phyloP scores from a whole-genome alignment of 306 rosid species.

The Medicago lupulina region DNA sequence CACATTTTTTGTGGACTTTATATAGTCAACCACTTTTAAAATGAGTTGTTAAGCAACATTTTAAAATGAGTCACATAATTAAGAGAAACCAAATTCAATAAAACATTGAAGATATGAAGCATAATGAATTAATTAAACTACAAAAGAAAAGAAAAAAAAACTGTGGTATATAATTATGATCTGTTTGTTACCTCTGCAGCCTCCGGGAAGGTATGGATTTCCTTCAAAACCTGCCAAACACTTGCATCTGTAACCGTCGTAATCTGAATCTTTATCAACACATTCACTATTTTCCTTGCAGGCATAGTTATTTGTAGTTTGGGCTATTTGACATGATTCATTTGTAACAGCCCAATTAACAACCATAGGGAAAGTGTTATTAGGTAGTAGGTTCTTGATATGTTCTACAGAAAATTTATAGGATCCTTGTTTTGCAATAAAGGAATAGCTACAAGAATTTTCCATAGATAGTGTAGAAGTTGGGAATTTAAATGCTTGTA shows the following conservation, averaged over 20 bases:
- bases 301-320: not conserved
- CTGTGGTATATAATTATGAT: not conserved
- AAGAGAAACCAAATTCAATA: too few species aligned
- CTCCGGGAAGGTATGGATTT: conserved; percentile 15
- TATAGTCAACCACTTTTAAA: too few species aligned
- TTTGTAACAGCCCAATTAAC: not conserved
- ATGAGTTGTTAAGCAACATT: too few species aligned
- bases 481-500: not conserved
- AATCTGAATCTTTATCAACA: not conserved
- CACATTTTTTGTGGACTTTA: too few species aligned
- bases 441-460: not conserved
- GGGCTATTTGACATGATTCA: not conserved
- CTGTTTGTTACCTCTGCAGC: not conserved
- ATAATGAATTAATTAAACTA: not conserved
- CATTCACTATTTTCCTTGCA: conserved; percentile 7
- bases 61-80: too few species aligned
- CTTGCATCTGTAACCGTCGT: conserved; percentile 1
- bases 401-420: not conserved
- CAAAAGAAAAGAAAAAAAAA: too few species aligned
- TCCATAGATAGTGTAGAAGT: not conserved
- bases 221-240: not conserved
- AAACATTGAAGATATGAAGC: not conserved
- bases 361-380: not conserved
- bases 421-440: conserved; percentile 2
- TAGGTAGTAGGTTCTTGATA: not conserved